phyloP scores from a whole-genome alignment of 257 asterid genomes.

The Nicotiana benthamiana region DNA sequence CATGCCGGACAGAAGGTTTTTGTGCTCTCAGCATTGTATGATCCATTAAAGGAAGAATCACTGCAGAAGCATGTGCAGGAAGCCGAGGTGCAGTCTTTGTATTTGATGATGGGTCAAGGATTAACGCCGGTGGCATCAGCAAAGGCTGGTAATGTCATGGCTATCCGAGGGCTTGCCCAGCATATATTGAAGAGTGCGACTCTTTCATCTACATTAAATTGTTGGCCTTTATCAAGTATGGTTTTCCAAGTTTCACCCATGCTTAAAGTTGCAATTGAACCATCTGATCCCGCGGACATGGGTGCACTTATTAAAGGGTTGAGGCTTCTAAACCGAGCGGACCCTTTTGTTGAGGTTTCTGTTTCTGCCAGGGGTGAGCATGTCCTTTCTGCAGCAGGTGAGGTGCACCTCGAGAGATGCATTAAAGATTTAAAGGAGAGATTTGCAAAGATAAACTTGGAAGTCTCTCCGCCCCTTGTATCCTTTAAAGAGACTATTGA shows the following conservation, averaged over 20 bases:
- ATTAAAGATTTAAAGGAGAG: slow-evolving; percentile 80
- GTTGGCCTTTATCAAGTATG: slow-evolving; percentile 98
- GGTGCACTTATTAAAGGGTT: slow-evolving; percentile 72
- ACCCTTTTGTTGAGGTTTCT: slow-evolving; percentile 88
- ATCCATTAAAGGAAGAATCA: slow-evolving; percentile 61
- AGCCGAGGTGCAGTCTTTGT: slow-evolving; percentile 64
- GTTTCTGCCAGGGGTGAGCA: slow-evolving; percentile 89
- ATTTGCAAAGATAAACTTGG: slow-evolving; percentile 75
- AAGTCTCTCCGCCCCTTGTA: slow-evolving; percentile 89
- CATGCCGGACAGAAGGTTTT: slow-evolving; percentile 60
- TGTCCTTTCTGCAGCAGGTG: slow-evolving; percentile 96
- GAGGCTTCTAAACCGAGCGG: slow-evolving; percentile 83
- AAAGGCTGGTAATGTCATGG: slow-evolving; percentile 80
- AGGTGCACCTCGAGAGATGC: slow-evolving; percentile 95
- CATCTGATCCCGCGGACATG: slow-evolving; percentile 91
- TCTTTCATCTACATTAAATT: slow-evolving; percentile 62
- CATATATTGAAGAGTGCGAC: slow-evolving; percentile 89
- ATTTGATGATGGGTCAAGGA: slow-evolving; percentile 96
- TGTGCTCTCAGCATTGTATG: slow-evolving; percentile 78
- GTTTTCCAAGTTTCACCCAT: slow-evolving; percentile 89
- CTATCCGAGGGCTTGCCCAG: slow-evolving; percentile 91
- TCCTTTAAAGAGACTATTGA: slow-evolving; percentile 86
- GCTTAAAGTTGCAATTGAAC: slow-evolving; percentile 90
- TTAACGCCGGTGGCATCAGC: slow-evolving; percentile 69
- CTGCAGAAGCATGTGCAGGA: slow-evolving; percentile 81